Percentiles rank a stretch among this genome's conserved stretches.
phyloP scores from a whole-genome alignment of 202 grass and related monocot species.

The Setaria viridis region DNA sequence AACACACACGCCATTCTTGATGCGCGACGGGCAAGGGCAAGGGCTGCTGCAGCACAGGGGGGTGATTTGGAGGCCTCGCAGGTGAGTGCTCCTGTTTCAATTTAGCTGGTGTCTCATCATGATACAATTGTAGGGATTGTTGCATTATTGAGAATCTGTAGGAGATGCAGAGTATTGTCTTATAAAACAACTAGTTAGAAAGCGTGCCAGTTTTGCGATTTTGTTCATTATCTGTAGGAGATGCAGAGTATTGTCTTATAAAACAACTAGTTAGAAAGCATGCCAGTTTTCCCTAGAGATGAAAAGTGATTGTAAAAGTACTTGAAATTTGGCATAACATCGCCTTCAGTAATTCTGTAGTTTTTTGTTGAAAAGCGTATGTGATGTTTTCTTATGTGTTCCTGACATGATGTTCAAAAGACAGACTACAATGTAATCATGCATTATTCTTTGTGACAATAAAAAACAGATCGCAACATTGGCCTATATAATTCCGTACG shows the following conservation, averaged over 20 bases:
- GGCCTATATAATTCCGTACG: neutral
- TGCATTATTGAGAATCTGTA: neutral
- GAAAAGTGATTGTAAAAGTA: neutral
- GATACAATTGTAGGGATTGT: neutral
- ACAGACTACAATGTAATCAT: neutral
- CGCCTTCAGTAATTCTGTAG: neutral
- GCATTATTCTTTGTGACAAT: neutral
- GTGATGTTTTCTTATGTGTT: neutral
- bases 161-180: neutral
- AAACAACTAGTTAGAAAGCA: neutral
- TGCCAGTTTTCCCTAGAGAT: neutral
- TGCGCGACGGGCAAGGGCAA: conserved; percentile 65
- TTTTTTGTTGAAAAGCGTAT: neutral
- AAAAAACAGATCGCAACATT: neutral
- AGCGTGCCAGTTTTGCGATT: neutral
- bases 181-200: neutral
- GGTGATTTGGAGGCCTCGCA: conserved; percentile 63
- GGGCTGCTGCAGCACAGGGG: conserved; percentile 51
- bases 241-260: conserved; percentile 7
- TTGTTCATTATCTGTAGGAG: neutral
- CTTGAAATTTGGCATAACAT: neutral
- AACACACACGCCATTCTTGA: conserved; percentile 91
- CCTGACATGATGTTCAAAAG: neutral
- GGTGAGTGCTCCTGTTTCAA: conserved; percentile 42
- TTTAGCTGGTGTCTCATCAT: neutral